phyloP scores from a whole-genome alignment of 495 filamentous ascomycete species.

The Penicillium steckii region DNA sequence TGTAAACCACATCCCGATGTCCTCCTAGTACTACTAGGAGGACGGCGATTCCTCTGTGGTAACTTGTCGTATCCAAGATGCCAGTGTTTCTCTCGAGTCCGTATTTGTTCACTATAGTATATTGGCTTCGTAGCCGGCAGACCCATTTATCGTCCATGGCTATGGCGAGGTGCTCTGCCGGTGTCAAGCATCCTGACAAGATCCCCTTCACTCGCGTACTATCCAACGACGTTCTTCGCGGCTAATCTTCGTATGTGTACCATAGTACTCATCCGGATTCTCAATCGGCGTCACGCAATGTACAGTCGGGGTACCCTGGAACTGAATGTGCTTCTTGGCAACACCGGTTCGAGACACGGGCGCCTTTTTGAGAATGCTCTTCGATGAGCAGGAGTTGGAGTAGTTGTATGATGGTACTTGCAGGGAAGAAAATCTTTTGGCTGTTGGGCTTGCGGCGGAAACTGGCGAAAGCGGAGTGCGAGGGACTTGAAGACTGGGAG shows the following conservation, averaged over 20 bases:
- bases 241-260: slow-evolving; percentile 48
- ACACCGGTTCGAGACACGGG: slow-evolving; percentile 10
- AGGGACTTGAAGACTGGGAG: slow-evolving; percentile 42
- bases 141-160: not conserved
- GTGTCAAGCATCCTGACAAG: slow-evolving; percentile 1
- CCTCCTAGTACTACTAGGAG: too few species aligned
- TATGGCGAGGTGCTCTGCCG: not conserved
- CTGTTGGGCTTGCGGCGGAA: slow-evolving; percentile 38
- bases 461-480: slow-evolving; percentile 48
- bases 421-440: slow-evolving; percentile 41
- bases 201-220: slow-evolving; percentile 30
- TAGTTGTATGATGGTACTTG: slow-evolving; percentile 46
- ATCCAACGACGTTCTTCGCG: slow-evolving; percentile 51
- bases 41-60: too few species aligned
- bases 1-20: too few species aligned
- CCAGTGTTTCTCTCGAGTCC: too few species aligned
- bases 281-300: slow-evolving; percentile 54
- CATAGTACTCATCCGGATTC: slow-evolving; percentile 53
- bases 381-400: slow-evolving; percentile 46
- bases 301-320: slow-evolving; percentile 47
- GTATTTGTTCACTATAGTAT: not conserved
- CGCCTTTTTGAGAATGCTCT: slow-evolving; percentile 54
- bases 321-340: slow-evolving; percentile 45
- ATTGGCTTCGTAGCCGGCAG: not conserved
- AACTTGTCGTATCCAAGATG: too few species aligned